Base-by-base conservation (phyloP, 352 stramenopile species). In the Globisporangium megalacanthum region DNA sequence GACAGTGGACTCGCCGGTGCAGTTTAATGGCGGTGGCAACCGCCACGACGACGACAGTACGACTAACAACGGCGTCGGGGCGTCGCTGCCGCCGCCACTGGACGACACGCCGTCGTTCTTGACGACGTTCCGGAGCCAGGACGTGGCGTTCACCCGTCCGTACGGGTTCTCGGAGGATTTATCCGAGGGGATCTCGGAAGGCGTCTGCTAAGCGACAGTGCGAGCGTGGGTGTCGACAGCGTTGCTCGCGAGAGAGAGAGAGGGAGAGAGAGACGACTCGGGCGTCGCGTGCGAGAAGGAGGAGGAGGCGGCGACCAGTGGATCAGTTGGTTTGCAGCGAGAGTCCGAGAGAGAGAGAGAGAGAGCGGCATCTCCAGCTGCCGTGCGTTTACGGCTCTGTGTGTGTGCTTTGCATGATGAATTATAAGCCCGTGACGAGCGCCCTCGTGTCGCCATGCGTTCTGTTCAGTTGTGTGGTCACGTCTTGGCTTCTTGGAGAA, bases 121-220 rank as follows among this genome's bases (percentile, higher is more conserved):
- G 68, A 90, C 89, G 65, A 73, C 70, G 4, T 88, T 89, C 46
- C 66, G 75, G 49, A 77, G 67, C 53, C 77, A 86, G 33, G 77
- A 89, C 45, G 61, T 89, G 56, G 57, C 82, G 17, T 92, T 90
- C 59, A 72, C 65, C 13, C 80, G 79, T 45, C 68, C 73, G 60
- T 78, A 74, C 47, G 81, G 80, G 44, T 77, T 84, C 47, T 92
- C 83, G 17, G 80, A 92, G 54, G 82, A 92, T 52, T 74, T 88
- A 42, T 85, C 73, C 6, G 82, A 92, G 52, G 76, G 79, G 4
- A 58, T 92, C 45, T 87, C 79, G 36, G 83, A 92, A 68, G 83
- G 83, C 55, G 83, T 92, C 55, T 92, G 83, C 74, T 92, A 71
- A 42, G 22, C 9, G 31, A 56, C 20, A 54, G 33, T 39, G 44